Evolutionary conservation across 768 basidiomycete genomes (phyloP), one percentile per base, ranked within the genome.

Genomic region (Trametopsis cervina): DNA sequence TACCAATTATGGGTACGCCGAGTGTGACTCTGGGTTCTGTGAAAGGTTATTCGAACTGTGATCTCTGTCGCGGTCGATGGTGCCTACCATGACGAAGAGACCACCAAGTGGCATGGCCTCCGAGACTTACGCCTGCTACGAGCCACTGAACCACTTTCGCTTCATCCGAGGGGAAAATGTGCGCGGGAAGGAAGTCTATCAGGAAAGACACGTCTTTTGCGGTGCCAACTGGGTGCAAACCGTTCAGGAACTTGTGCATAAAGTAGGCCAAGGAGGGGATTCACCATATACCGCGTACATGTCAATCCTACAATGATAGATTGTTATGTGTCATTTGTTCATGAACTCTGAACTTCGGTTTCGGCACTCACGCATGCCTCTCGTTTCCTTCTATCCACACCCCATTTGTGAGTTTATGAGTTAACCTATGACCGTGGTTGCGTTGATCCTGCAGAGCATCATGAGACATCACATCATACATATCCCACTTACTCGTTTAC

Each of bases 81-180:
- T 25, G 17, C 66, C 20, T 25, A 76, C 76, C 77, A 36, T 72
- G 58, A n/a, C 60, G 60, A 4, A 89, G 73, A 1, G 74, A 67
- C 23, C 85, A 71, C 89, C 90, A 94, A 0, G 86, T 72, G 0
- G 88, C 75, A 60, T 95, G 89, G 0, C 91, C 91, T 0, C 91
- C 92, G 0, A 95, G 76, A 52, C 84, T 87, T 55, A 85, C 71
- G 0, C 92, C 91, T 0, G 77, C 74, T 2, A 85, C 71, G 7
- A 79, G 79, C 82, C 84, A 95, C 49, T 78, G 72, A 4, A 66
- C 71, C 33, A 94, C 73, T 13, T 58, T 60, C 21, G 77, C 73
- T 54, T 89, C 80, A 7, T 67, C 79, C 11, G 66, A 54, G 0
- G 90, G 89, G 59, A 83, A 93, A 6, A 94, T 61, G 59, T 82